Percentiles rank a stretch among this genome's conserved stretches.
Conservation (phyloP, 2,329 filamentous ascomycete species). For the Stenocarpella maydis region DNA sequence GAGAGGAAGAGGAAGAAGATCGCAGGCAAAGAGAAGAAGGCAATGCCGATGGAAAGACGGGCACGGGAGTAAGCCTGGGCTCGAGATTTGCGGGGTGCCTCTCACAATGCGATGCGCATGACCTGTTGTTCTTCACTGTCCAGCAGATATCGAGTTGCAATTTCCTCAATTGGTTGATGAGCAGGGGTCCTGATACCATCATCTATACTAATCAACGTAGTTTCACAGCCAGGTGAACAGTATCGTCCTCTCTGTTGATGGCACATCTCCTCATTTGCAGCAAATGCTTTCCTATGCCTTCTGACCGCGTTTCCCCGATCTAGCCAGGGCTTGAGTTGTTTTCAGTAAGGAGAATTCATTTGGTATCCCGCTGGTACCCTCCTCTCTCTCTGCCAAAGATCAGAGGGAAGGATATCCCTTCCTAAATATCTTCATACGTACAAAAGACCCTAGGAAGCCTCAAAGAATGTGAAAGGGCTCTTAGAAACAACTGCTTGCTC, state of each 20-base stretch:
- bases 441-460: too few relatives aligned
- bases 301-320: slow-evolving; percentile 41
- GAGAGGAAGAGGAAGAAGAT: slow-evolving; percentile 92
- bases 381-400: too few relatives aligned
- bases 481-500: too few relatives aligned
- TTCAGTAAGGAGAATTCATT: too few relatives aligned
- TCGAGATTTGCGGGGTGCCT: neutral
- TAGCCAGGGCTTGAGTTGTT: slow-evolving; percentile 58
- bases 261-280: neutral
- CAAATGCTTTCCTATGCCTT: neutral
- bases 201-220: neutral
- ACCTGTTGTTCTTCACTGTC: neutral
- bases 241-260: too few relatives aligned
- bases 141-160: neutral
- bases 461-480: too few relatives aligned
- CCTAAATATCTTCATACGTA: too few relatives aligned
- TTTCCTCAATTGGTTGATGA: neutral
- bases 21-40: slow-evolving; percentile 83
- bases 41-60: slow-evolving; percentile 67
- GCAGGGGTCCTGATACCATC: neutral
- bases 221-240: neutral
- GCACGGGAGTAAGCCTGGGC: slow-evolving; percentile 39
- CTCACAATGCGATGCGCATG: neutral
- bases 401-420: too few relatives aligned
- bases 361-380: too few relatives aligned